These are phyloP conservation scores for Colletotrichum spinosum DNA, from an alignment of 2,329 filamentous ascomycete species.

Conservation along the genomic window DNA sequence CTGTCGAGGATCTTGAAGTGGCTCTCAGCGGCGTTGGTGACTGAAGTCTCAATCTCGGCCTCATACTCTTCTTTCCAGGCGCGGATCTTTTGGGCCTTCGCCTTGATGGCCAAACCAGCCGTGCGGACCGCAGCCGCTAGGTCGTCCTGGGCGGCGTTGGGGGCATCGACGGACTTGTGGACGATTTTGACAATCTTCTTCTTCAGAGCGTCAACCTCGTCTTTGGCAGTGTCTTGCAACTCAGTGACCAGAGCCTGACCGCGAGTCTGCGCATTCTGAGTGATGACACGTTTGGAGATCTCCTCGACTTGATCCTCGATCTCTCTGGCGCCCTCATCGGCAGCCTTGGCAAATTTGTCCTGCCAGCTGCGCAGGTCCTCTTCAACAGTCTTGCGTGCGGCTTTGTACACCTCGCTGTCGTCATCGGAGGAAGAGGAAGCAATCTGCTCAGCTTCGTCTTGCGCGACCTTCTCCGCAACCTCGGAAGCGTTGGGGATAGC, in stretches of 20 bases:
- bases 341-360: slow-evolving; percentile 85
- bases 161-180: slow-evolving; percentile 60
- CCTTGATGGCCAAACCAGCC: slow-evolving; percentile 79
- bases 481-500: slow-evolving; percentile 39
- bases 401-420: slow-evolving; percentile 67
- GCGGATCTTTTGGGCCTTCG: slow-evolving; percentile 80
- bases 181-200: slow-evolving; percentile 73
- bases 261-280: slow-evolving; percentile 72
- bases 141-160: slow-evolving; percentile 55
- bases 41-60: slow-evolving; percentile 73
- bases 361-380: slow-evolving; percentile 89
- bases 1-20: slow-evolving; percentile 86
- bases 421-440: slow-evolving; percentile 58
- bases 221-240: slow-evolving; percentile 74
- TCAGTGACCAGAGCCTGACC: slow-evolving; percentile 76
- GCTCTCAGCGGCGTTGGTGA: slow-evolving; percentile 79
- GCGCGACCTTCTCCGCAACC: slow-evolving; percentile 20
- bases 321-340: slow-evolving; percentile 80
- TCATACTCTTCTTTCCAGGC: slow-evolving; percentile 82
- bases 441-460: slow-evolving; percentile 45
- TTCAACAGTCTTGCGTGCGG: slow-evolving; percentile 74
- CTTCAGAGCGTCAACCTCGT: slow-evolving; percentile 75
- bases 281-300: slow-evolving; percentile 65
- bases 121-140: slow-evolving; percentile 66
- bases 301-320: slow-evolving; percentile 78